Conservation (phyloP, 2,329 filamentous ascomycete species). For the Fusarium clavum region DNA sequence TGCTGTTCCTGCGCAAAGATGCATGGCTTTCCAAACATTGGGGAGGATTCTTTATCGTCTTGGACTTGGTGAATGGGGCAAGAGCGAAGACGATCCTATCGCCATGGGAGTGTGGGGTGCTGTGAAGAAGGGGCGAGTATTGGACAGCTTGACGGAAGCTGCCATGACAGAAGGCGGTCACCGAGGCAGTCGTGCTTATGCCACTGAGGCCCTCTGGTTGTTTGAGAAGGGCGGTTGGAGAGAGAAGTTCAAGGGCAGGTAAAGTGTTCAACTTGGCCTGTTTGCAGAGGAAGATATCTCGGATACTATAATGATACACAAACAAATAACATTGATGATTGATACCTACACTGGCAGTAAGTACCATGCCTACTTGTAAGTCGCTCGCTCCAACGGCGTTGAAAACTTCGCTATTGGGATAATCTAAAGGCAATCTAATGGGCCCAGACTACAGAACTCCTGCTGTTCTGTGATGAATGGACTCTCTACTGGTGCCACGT, state of each 20-base stretch:
- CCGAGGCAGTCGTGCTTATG: conserved; percentile 84
- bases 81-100: conserved; percentile 66
- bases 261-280: conserved; percentile 36
- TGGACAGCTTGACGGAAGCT: conserved; percentile 82
- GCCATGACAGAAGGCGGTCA: conserved; percentile 77
- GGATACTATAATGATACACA: background rate
- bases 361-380: background rate
- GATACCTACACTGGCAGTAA: background rate
- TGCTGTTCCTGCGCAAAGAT: conserved; percentile 85
- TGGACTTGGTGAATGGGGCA: conserved; percentile 77
- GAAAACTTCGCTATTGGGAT: background rate
- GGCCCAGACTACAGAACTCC: background rate
- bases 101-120: conserved; percentile 86
- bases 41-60: conserved; percentile 87
- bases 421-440: background rate
- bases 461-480: background rate
- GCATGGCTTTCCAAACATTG: conserved; percentile 90
- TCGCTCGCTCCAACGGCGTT: background rate
- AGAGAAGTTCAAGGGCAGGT: conserved; percentile 69
- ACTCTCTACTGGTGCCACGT: conserved; percentile 24
- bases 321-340: background rate
- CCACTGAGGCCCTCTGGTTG: conserved; percentile 89
- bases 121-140: conserved; percentile 78
- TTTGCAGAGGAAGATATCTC: background rate
- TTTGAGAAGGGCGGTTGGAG: conserved; percentile 79